Conservation (phyloP, 1,284 basidiomycete species). For the Salmacisia buchloeana region DNA sequence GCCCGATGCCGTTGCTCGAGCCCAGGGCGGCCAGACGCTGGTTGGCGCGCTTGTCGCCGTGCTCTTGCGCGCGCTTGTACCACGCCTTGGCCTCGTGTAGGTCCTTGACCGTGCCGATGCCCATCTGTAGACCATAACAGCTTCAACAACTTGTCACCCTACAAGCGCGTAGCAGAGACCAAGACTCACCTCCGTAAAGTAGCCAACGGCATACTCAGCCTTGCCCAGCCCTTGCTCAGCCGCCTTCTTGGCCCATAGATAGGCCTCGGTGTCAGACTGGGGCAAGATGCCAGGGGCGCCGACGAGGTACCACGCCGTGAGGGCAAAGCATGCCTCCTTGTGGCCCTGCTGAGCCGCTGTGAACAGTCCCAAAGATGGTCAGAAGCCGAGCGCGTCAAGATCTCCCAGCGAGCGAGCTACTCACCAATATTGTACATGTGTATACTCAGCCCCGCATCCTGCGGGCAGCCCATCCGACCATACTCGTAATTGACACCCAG, state of each 20-base stretch:
- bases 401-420: conserved; percentile 9
- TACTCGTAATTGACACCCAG: conserved; percentile 99
- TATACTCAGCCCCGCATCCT: conserved; percentile 90
- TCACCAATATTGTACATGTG: conserved; percentile 72
- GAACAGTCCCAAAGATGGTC: conserved; percentile 12
- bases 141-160: neutral
- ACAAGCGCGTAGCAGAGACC: neutral
- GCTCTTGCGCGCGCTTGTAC: conserved; percentile 86
- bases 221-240: conserved; percentile 49
- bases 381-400: neutral
- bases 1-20: neutral
- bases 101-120: conserved; percentile 53
- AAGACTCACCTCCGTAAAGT: conserved; percentile 75
- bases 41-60: conserved; percentile 85
- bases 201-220: conserved; percentile 79
- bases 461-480: conserved; percentile 97
- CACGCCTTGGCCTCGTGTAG: conserved; percentile 62
- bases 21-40: conserved; percentile 62
- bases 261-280: conserved; percentile 96
- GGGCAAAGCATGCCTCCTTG: conserved; percentile 91
- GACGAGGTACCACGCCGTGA: conserved; percentile 98
- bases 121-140: conserved; percentile 33
- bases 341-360: conserved; percentile 88
- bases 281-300: conserved; percentile 95
- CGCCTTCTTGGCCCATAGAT: conserved; percentile 54